phyloP scores from a whole-genome alignment of 2,329 filamentous ascomycete species.

The Exophiala sp. region DNA sequence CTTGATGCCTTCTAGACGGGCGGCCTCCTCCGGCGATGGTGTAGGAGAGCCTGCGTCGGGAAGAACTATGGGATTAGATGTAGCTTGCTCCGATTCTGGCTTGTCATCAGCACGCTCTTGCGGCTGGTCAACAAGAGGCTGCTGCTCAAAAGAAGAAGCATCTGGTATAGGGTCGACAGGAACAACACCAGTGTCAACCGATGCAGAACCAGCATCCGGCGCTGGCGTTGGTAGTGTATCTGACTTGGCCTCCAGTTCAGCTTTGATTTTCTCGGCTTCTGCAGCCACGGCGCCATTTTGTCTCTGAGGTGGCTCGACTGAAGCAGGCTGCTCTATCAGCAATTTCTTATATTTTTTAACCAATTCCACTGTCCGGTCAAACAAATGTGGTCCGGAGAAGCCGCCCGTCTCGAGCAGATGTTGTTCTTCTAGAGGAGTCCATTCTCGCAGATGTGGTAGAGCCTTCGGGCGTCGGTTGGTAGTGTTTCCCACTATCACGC shows the following conservation, averaged over 20 bases:
- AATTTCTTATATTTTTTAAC: constrained; percentile 71
- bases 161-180: constrained; percentile 9
- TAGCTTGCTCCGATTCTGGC: constrained; percentile 12
- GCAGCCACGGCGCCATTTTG: constrained; percentile 14
- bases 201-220: constrained; percentile 6
- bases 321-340: constrained; percentile 46
- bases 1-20: constrained; percentile 16
- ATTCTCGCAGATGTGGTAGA: constrained; percentile 58
- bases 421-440: constrained; percentile 61
- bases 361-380: constrained; percentile 68
- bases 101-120: constrained; percentile 18
- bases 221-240: background rate
- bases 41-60: background rate
- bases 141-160: constrained; percentile 16
- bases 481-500: constrained; percentile 95
- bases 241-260: constrained; percentile 3
- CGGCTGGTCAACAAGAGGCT: constrained; percentile 19
- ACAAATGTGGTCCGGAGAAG: constrained; percentile 86
- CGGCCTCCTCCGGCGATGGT: constrained; percentile 7
- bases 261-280: constrained; percentile 19
- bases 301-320: constrained; percentile 2
- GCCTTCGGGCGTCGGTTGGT: constrained; percentile 74
- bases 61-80: constrained; percentile 1
- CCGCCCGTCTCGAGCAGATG: constrained; percentile 73
- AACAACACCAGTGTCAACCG: constrained; percentile 19